Base-by-base conservation (phyloP, 2,329 filamentous ascomycete species). In the Sarocladium kiliense region DNA sequence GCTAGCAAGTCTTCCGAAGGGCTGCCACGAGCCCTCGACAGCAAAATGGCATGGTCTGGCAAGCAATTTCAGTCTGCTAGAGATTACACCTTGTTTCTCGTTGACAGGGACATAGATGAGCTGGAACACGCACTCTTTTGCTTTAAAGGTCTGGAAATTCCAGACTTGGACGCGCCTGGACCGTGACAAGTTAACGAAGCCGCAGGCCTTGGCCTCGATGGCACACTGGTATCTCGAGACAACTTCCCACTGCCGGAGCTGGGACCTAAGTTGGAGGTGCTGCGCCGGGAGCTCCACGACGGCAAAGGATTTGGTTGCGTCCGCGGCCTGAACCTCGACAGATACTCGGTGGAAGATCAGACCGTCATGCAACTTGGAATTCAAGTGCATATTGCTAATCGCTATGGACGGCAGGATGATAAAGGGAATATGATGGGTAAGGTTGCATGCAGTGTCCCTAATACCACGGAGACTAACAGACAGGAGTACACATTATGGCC, bases 261-360 rank as follows among this genome's bases (percentile, higher is more conserved):
- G 0, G 80, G 79, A 3, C 63, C 70, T 16, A 77, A 74, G 57
- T 74, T 89, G 26, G 71, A 74, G 25, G 59, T 66, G 12, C 66
- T 88, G 54, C 78, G 80, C 42, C 63, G 68, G 3, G 80, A 86
- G 37, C 65, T 89, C 2, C 77, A 88, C 66, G 64, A 74, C 37
- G 84, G 85, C 44, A 77, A 74, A 53, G 86, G 86, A 0, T 86
- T 89, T 64, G 79, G 77, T 44, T 77, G 88, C 14, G 69, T 89
- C 42, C 82, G 86, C 9, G 86, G 86, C 9, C 69, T 89, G n/a
- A 70, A 83, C 44, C 77, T 83, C 10, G 67, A 73, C 2, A 73
- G 77, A 42, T 82, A 84, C 64, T 73, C 75, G 0, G 76, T 81
- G 41, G 84, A 85, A 62, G 84, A 88, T 58, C 75, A 85, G 59